Base-by-base conservation (phyloP, 2,329 filamentous ascomycete species). In the Colletotrichum spinosum region DNA sequence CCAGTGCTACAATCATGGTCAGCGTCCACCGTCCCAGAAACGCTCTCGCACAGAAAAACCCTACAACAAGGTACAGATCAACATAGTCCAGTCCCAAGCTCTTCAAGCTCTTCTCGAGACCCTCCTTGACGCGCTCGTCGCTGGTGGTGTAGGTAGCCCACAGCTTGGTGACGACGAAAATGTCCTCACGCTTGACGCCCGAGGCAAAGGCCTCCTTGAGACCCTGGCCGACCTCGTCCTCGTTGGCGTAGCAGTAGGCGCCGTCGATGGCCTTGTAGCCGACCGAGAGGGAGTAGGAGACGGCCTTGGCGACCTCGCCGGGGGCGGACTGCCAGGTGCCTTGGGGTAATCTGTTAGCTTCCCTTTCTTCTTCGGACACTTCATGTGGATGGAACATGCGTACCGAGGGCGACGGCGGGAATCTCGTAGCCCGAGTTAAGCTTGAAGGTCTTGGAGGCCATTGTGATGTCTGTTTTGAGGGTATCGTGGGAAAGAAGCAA, bases 101-200 rank as follows among this genome's bases (percentile, higher is more conserved):
- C 79, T 90, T 86, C 75, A 96, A 81, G 72, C 89, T 92, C 83
- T 90, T 89, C 69, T 93, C 87, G 41, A 96, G 83, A 41, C 86
- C 88, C 72, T 90, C 81, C 78, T 91, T 89, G 6, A 88, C 88
- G 7, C 89, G 84, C 37, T 69, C 70, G 42, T 65, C 67, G 46
- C 63, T 67, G 41, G 86, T 87, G 77, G 91, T 90, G 81, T 92
- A 94, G 55, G 91, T 93, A 73, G 89, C 90, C 92, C 93, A 97
- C 42, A 94, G 86, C 84, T 97, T 97, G 72, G 90, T 93, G 59
- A 92, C 92, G 65, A 97, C 87, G 79, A 96, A 97, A 67, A 97
- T 80, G 63, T 97, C 92, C 75, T 91, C 87, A 67, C 93, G 87
- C 84, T 90, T 91, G 71, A 92, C 82, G 33, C 92, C 92, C 6